These are phyloP conservation scores for Trichoderma harzianum DNA, from an alignment of 2,329 filamentous ascomycete genomes.

Conservation along the genomic window DNA sequence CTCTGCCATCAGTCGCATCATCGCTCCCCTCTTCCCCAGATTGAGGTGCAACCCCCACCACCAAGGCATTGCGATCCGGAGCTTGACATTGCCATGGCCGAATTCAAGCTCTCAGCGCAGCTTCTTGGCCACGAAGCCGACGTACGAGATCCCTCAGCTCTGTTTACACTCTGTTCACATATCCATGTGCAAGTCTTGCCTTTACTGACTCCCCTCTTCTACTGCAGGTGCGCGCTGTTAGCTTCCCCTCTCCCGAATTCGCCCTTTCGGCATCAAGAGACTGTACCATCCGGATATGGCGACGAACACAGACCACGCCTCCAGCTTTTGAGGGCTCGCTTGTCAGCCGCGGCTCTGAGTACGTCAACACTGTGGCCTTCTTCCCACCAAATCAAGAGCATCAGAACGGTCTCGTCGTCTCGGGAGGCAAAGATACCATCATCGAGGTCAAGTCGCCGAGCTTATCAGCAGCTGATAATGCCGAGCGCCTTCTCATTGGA, in stretches of 20 bases:
- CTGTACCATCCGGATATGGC: slow-evolving; percentile 85
- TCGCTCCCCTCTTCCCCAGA: slow-evolving; percentile 19
- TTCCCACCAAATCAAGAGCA: slow-evolving; percentile 64
- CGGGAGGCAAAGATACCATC: slow-evolving; percentile 86
- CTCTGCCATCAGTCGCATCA: slow-evolving; percentile 1
- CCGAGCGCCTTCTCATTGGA: slow-evolving; percentile 80
- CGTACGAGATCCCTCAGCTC: slow-evolving; percentile 52
- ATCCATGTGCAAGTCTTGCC: neutral
- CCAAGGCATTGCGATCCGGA: neutral
- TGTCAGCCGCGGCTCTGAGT: slow-evolving; percentile 74
- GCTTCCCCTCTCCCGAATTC: slow-evolving; percentile 68
- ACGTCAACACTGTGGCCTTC: slow-evolving; percentile 82
- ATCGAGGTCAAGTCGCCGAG: slow-evolving; percentile 81
- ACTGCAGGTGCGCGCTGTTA: slow-evolving; percentile 78
- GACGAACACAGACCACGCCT: slow-evolving; percentile 60
- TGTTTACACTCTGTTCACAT: neutral
- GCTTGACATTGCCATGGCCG: slow-evolving; percentile 53
- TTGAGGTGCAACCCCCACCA: slow-evolving; percentile 5
- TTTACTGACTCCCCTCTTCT: slow-evolving; percentile 19
- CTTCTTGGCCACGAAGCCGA: slow-evolving; percentile 89
- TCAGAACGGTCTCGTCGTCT: slow-evolving; percentile 77
- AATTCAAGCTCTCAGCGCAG: slow-evolving; percentile 91
- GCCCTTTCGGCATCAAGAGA: slow-evolving; percentile 88
- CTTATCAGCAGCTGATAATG: slow-evolving; percentile 66
- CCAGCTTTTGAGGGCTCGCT: slow-evolving; percentile 75